These are phyloP conservation scores for Malus hybrid DNA, from an alignment of 331 rosid genomes.

Conservation along the genomic window DNA sequence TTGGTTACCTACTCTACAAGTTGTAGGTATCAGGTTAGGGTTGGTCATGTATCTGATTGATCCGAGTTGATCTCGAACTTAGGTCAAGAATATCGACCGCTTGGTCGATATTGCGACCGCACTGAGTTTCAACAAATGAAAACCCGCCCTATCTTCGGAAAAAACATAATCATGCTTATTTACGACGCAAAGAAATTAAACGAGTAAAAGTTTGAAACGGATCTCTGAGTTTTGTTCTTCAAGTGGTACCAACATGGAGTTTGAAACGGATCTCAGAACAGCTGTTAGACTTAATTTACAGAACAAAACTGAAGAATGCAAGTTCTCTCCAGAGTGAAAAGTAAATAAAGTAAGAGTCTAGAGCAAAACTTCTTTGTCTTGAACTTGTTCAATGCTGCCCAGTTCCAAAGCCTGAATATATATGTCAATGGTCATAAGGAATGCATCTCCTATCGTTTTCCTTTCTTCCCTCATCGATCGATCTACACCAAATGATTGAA, in stretches of 20 bases:
- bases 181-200: background rate
- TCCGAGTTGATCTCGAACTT: background rate
- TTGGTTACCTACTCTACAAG: background rate
- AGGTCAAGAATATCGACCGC: background rate
- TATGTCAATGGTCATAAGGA: constrained; percentile 17
- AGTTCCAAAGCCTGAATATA: constrained; percentile 16
- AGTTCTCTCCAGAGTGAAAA: background rate
- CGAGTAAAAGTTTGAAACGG: background rate
- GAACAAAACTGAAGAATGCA: background rate
- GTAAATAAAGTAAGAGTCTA: background rate
- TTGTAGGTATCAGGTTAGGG: background rate
- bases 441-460: background rate
- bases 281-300: background rate
- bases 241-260: background rate
- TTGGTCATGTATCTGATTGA: background rate
- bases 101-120: background rate
- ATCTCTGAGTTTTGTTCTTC: background rate
- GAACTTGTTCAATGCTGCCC: constrained; percentile 7
- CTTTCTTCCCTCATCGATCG: background rate
- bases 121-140: background rate
- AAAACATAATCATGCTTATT: background rate
- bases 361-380: background rate
- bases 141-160: background rate
- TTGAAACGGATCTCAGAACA: background rate
- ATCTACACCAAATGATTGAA: background rate